Evolutionary conservation across 352 stramenopile genomes (phyloP).

Genomic region (Phytophthora megakarya): DNA sequence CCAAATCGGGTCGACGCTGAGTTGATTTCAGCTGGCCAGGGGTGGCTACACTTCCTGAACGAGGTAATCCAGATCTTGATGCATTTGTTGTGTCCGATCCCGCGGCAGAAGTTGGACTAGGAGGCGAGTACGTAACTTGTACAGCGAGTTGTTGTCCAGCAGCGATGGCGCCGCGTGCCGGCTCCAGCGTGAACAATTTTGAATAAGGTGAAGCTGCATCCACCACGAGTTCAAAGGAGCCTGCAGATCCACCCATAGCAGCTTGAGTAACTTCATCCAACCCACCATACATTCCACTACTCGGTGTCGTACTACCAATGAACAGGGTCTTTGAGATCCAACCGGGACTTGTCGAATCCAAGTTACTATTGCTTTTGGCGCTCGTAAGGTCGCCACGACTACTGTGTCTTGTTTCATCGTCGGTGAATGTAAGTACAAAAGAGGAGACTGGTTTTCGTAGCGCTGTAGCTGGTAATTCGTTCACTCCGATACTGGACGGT

Average conservation of each 20-base stretch:
- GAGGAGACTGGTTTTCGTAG: conserved; percentile 52
- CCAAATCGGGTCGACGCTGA: conserved; percentile 31
- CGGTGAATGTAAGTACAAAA: conserved; percentile 53
- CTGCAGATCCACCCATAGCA: conserved; percentile 12
- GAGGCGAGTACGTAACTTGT: conserved; percentile 57
- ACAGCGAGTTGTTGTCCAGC: conserved; percentile 62
- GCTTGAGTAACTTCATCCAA: conserved; percentile 18
- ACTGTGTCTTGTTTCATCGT: conserved; percentile 12
- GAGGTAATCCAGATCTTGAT: conserved; percentile 11
- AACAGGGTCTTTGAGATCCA: conserved; percentile 35
- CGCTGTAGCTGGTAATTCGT: conserved; percentile 29
- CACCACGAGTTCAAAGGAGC: conserved; percentile 68
- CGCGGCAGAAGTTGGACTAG: conserved; percentile 5
- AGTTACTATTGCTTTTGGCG: conserved; percentile 14
- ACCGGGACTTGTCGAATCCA: neutral
- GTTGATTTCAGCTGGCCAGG: neutral
- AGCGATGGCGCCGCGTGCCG: conserved; percentile 61
- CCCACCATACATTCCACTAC: conserved; percentile 27
- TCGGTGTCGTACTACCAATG: conserved; percentile 54
- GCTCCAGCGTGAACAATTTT: conserved; percentile 74
- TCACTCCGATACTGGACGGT: conserved; percentile 4
- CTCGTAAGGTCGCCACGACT: neutral
- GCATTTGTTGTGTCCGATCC: conserved; percentile 2
- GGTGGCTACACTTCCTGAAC: neutral
- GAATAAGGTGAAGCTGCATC: conserved; percentile 55